Evolutionary conservation across 108 stramenopile species (phyloP).

Genomic region (Nannochloropsis granulata): DNA sequence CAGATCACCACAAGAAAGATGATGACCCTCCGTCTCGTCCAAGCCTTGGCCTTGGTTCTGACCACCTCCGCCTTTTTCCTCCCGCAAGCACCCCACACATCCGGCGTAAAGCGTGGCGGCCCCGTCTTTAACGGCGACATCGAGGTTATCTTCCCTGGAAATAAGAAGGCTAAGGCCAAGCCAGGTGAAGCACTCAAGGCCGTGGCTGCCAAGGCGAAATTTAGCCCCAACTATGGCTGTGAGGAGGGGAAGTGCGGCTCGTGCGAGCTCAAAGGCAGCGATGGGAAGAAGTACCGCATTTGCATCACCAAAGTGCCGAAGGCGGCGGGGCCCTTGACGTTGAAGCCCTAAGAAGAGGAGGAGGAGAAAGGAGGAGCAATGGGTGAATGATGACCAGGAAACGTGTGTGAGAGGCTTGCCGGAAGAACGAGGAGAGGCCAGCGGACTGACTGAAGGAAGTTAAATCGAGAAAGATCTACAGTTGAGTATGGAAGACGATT

Average conservation of each 20-base stretch:
- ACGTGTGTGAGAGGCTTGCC: no score
- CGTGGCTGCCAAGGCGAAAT: constrained; percentile 26
- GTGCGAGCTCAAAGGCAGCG: constrained; percentile 31
- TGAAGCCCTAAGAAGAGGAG: neutral
- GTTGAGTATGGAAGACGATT: no score
- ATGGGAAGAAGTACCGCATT: constrained; percentile 25
- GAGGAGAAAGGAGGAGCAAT: no score
- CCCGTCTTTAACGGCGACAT: neutral
- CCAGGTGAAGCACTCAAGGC: constrained; percentile 21
- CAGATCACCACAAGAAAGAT: neutral
- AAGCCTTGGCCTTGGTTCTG: neutral
- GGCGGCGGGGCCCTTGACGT: constrained; percentile 14
- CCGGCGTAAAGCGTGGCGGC: neutral
- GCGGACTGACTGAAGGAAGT: no score
- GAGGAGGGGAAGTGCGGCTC: constrained; percentile 40
- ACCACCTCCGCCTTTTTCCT: neutral
- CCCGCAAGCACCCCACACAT: neutral
- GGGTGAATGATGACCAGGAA: no score
- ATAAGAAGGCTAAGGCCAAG: constrained; percentile 30
- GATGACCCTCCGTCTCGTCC: neutral
- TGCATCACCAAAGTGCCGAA: constrained; percentile 28
- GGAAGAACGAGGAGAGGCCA: no score
- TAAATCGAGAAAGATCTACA: no score
- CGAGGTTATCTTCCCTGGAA: constrained; percentile 29
- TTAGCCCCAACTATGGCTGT: constrained; percentile 31